phyloP scores from a whole-genome alignment of 1,139 yeast genomes.

The Sugiyamaella pinicola region DNA sequence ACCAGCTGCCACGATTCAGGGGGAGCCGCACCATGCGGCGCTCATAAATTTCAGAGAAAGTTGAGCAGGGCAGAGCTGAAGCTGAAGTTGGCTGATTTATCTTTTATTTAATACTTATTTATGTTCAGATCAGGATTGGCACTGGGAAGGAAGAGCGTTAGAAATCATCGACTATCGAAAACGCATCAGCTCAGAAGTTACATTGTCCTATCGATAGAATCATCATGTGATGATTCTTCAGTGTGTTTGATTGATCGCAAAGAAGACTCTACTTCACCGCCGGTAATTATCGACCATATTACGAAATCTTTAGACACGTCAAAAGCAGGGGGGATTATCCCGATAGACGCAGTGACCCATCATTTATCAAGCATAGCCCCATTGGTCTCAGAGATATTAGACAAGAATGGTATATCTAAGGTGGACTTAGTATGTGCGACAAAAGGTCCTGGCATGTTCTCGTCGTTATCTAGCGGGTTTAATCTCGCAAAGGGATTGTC shows the following conservation, averaged over 20 bases:
- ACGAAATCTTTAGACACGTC: slow-evolving; percentile 70
- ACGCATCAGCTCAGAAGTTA: slow-evolving; percentile 46
- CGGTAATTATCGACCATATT: slow-evolving; percentile 59
- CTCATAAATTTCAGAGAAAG: not conserved
- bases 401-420: slow-evolving; percentile 40
- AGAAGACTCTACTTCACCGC: slow-evolving; percentile 40
- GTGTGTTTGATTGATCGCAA: slow-evolving; percentile 69
- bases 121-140: not conserved
- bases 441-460: slow-evolving; percentile 97
- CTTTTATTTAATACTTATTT: too few relatives aligned
- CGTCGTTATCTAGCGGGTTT: slow-evolving; percentile 78
- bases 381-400: slow-evolving; percentile 47
- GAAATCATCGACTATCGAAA: not conserved
- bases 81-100: too few relatives aligned
- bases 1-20: too few relatives aligned
- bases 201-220: slow-evolving; percentile 80
- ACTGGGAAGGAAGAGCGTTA: not conserved
- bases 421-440: slow-evolving; percentile 89
- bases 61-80: too few relatives aligned
- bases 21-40: not conserved
- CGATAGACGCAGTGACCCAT: slow-evolving; percentile 79
- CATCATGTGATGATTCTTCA: slow-evolving; percentile 95
- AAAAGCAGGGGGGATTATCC: slow-evolving; percentile 80
- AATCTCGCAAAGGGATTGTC: slow-evolving; percentile 85
- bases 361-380: slow-evolving; percentile 63